Base-by-base conservation (phyloP, 2,329 filamentous ascomycete genomes). In the Trichoderma gracile region DNA sequence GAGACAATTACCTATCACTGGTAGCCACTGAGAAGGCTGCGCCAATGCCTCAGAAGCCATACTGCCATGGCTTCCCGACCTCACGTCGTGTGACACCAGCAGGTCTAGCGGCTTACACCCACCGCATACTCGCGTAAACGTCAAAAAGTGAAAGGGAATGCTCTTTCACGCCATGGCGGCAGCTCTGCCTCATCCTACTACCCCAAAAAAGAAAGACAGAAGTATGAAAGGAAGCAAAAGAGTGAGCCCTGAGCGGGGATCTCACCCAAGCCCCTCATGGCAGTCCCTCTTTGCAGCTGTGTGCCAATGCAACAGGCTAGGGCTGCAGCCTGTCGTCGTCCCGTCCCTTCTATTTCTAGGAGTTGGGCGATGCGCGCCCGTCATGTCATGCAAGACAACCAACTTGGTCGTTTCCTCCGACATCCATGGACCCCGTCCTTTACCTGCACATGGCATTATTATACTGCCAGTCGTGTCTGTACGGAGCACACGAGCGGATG, bases 321-420 rank as follows among this genome's bases (percentile, higher is more conserved):
- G 63, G 49, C 63, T 43, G 63, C 56, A 54, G 59, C 46, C 46
- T 14, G 46, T 64, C 40, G 38, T n/a, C 47, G 30, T 59, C 40
- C 52, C 43, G 54, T n/a, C 52, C 33, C 33, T 14, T 38, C 14
- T 14, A 38, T 33, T 55, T n/a, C 38, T 45, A 45, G 40, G 49
- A 53, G 56, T 21, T 33, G 55, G 49, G 43, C 63, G 50, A 49
- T 30, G 50, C 33, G 33, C 63, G 63, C 63, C 56, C 63, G 63
- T 65, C 63, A 61, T 19, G 21, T 55, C 40, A 59, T 61, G 63
- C 63, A 65, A 61, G 56, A 42, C 30, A 42, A 49, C 63, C 47
- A 65, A 65, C 50, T 60, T 52, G 50, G 63, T 42, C 50, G 49
- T 33, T 56, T 60, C 50, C 53, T 56, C 63, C 63, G 49, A 49